phyloP scores from a whole-genome alignment of 192 early-diverging fungal species.

The Backusella luteola region DNA sequence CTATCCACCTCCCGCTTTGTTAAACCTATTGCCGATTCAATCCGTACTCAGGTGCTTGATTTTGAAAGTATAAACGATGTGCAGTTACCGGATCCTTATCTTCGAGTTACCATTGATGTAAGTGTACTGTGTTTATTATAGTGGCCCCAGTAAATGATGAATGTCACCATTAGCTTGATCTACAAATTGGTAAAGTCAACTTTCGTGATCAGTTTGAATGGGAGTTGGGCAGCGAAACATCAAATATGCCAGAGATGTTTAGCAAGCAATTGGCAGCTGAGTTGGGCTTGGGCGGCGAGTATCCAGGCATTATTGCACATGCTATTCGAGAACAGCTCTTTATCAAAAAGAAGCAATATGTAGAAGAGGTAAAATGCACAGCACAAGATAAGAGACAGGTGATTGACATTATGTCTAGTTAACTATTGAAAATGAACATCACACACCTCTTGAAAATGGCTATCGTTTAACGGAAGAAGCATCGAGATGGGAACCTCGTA shows the following conservation, averaged over 20 bases:
- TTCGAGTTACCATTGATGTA: constrained; percentile 52
- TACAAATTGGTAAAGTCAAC: constrained; percentile 80
- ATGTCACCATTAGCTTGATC: constrained; percentile 55
- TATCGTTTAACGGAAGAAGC: constrained; percentile 50
- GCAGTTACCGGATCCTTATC: constrained; percentile 40
- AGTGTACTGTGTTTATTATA: background rate
- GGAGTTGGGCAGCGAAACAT: constrained; percentile 61
- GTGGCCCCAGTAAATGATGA: no score
- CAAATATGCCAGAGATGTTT: constrained; percentile 69
- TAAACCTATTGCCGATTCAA: constrained; percentile 52
- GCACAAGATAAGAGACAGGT: background rate
- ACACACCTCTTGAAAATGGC: constrained; percentile 37
- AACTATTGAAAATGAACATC: constrained; percentile 34
- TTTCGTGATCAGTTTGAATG: constrained; percentile 91
- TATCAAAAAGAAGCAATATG: constrained; percentile 48
- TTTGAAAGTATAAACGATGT: constrained; percentile 52
- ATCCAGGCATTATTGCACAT: constrained; percentile 72
- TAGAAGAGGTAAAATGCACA: constrained; percentile 38
- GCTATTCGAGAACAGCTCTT: constrained; percentile 76
- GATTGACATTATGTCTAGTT: constrained; percentile 8
- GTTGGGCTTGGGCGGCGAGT: constrained; percentile 79
- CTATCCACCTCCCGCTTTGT: constrained; percentile 51
- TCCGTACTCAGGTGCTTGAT: constrained; percentile 60
- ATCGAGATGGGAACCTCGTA: constrained; percentile 50
- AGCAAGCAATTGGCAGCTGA: constrained; percentile 63